These are phyloP conservation scores for Protomyces lactucae-debilis DNA, from an alignment of 1,139 yeast genomes.

Conservation along the genomic window DNA sequence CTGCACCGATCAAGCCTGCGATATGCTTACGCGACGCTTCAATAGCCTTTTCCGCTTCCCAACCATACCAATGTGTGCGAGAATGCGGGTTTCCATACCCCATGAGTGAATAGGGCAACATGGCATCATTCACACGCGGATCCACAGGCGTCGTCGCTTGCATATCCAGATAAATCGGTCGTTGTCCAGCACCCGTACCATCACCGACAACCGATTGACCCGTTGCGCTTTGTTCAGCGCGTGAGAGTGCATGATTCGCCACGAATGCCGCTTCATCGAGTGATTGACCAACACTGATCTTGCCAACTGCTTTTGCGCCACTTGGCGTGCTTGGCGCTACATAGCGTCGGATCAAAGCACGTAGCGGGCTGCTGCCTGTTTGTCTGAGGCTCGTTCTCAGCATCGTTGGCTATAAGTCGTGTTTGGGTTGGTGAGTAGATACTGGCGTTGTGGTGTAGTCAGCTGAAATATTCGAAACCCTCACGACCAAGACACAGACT, in stretches of 20 bases:
- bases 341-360: not conserved
- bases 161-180: slow-evolving; percentile 91
- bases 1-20: slow-evolving; percentile 82
- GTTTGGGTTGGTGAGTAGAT: not conserved
- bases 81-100: slow-evolving; percentile 97
- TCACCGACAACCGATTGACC: not conserved
- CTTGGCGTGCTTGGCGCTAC: slow-evolving; percentile 10
- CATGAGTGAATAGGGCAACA: slow-evolving; percentile 90
- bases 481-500: too few relatives aligned
- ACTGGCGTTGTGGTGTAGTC: too few relatives aligned
- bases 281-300: slow-evolving; percentile 8
- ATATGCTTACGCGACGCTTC: slow-evolving; percentile 78
- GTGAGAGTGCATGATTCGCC: slow-evolving; percentile 15
- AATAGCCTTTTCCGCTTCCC: slow-evolving; percentile 95
- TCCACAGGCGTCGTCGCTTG: slow-evolving; percentile 98
- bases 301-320: slow-evolving; percentile 8
- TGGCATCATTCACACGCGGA: slow-evolving; percentile 90
- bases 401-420: not conserved
- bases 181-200: slow-evolving; percentile 38
- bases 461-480: too few relatives aligned
- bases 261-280: slow-evolving; percentile 19
- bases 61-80: slow-evolving; percentile 95
- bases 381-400: not conserved
- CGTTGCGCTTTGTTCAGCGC: slow-evolving; percentile 6
- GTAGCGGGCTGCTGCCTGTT: not conserved